Percentiles rank a stretch among this genome's conserved stretches.
Evolutionary conservation across 768 basidiomycete species (phyloP).

Genomic region (Termitomyces sp.): DNA sequence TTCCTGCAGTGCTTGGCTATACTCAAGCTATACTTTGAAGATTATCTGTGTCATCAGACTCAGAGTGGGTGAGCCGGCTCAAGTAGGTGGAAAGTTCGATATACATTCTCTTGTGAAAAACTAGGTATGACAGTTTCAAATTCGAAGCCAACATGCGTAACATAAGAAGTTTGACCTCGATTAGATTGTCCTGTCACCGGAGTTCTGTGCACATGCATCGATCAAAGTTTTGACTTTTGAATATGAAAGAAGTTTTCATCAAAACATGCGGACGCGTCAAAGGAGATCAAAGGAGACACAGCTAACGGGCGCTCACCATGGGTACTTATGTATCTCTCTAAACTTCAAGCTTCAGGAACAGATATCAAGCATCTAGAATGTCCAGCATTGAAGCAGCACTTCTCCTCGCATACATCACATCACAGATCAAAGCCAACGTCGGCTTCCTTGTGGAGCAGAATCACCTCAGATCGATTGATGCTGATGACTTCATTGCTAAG

Average conservation of each 20-base stretch:
- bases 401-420: conserved; percentile 53
- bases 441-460: conserved; percentile 52
- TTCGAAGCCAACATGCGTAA: too few relatives aligned
- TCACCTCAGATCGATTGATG: conserved; percentile 46
- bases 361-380: not conserved
- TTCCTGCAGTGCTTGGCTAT: not conserved
- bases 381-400: conserved; percentile 29
- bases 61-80: not conserved
- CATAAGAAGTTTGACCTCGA: too few relatives aligned
- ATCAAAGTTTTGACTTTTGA: too few relatives aligned
- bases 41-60: not conserved
- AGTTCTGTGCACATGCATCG: too few relatives aligned
- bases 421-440: conserved; percentile 51
- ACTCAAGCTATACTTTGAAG: not conserved
- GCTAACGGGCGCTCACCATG: not conserved
- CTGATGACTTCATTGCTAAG: conserved; percentile 41
- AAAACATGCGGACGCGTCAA: too few relatives aligned
- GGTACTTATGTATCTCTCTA: too few relatives aligned
- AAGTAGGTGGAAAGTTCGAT: too few relatives aligned
- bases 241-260: too few relatives aligned
- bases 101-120: too few relatives aligned
- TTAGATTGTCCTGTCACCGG: too few relatives aligned
- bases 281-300: too few relatives aligned
- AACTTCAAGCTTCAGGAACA: not conserved
- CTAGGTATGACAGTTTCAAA: too few relatives aligned